phyloP scores from a whole-genome alignment of 257 asterid species.

The Mitragyna speciosa region DNA sequence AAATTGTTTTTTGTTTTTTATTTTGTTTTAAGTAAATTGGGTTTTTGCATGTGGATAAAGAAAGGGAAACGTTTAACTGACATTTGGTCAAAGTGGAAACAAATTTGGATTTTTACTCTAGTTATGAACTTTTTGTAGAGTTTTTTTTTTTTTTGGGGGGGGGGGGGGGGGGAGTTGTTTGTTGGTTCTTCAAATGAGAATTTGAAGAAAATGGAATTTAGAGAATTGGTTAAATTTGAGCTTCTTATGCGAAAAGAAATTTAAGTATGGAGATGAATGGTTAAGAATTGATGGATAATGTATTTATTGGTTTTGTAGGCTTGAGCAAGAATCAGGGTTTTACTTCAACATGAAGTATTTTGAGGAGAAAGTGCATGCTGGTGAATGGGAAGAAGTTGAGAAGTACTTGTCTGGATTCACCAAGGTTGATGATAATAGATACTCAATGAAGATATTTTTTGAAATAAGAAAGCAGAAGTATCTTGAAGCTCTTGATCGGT shows the following conservation, averaged over 20 bases:
- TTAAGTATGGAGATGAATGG: neutral
- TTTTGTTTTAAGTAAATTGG: neutral
- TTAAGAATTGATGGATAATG: neutral
- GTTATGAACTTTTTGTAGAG: neutral
- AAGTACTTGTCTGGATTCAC: conserved; percentile 93
- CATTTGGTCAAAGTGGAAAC: neutral
- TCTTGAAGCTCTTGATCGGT: conserved; percentile 98
- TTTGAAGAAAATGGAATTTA: neutral
- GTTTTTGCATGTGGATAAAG: neutral
- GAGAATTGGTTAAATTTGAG: neutral
- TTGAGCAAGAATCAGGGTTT: conserved; percentile 95
- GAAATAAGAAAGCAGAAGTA: conserved; percentile 96
- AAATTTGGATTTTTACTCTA: neutral
- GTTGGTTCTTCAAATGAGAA: neutral
- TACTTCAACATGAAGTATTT: conserved; percentile 95
- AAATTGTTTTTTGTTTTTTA: neutral
- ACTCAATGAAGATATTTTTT: conserved; percentile 95
- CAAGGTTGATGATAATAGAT: conserved; percentile 91
- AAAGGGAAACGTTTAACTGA: neutral
- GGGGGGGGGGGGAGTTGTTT: neutral
- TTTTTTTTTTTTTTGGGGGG: too few relatives aligned
- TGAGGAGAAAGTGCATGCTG: conserved; percentile 95
- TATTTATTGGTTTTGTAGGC: conserved; percentile 45
- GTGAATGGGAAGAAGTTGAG: conserved; percentile 99
- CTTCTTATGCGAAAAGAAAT: neutral